Base-by-base conservation (phyloP, 2,329 filamentous ascomycete species). In the Xylaria sp. region DNA sequence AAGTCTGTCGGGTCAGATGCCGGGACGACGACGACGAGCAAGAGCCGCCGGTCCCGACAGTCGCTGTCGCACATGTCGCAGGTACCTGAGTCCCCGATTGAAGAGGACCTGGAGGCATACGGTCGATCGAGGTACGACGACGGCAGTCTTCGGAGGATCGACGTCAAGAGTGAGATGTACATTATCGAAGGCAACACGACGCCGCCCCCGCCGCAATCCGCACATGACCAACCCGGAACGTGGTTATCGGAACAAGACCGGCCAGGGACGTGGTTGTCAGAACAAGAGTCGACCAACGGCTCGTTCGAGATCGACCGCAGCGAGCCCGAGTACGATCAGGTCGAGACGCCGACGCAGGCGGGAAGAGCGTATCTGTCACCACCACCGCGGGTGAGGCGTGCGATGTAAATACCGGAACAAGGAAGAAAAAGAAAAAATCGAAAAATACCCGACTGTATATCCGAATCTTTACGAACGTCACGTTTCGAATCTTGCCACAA, bases 121-220 rank as follows among this genome's bases (percentile, higher is more conserved):
- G 44, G 52, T 21, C 37, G 54, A 29, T 55, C 29, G 44, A 62
- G 48, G 37, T 68, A 50, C 13, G 18, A 52, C 2, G 45, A 41
- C 7, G 34, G 37, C n/a, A 34, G 48, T 16, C 49, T 51, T n/a
- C 40, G 56, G 29, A 49, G 59, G 7, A 64, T 53, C 21, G 61
- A 67, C 9, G 63, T 60, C 34, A 69, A 64, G 26, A 74, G 71
- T 59, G 73, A 75, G 44, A 62, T 71, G 39, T 71, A 70, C 47
- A 62, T 75, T 42, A 72, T 73, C 17, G 68, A 74, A 50, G 70
- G 70, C 21, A 63, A 66, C 17, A 56, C 59, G 38, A 55, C 60
- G 17, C 51, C 59, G 11, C 43, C 53, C 2, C 41, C 56, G 20
- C 50, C 54, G 1, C 13, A 43, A 1, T 55, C 51, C 13, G 21